phyloP scores from a whole-genome alignment of 2,329 filamentous ascomycete genomes.

The Xylaria sp. region DNA sequence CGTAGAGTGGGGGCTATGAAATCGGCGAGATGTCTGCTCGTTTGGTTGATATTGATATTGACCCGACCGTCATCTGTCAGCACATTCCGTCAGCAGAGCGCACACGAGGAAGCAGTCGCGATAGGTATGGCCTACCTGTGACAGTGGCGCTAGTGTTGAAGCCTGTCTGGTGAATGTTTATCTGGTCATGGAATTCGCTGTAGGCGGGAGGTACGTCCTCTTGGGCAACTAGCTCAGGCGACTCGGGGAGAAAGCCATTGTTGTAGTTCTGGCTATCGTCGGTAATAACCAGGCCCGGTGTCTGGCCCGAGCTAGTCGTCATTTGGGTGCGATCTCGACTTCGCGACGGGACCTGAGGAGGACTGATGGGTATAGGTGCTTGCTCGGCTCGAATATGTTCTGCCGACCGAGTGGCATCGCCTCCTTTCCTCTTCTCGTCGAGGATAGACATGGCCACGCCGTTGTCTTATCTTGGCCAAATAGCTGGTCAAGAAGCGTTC shows the following conservation, averaged over 20 bases:
- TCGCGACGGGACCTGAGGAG: conserved; percentile 7
- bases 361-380: conserved; percentile 22
- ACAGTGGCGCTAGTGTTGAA: conserved; percentile 70
- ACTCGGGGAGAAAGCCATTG: conserved; percentile 43
- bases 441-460: conserved; percentile 22
- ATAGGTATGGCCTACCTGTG: conserved; percentile 55
- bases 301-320: conserved; percentile 38
- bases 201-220: conserved; percentile 66
- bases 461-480: background rate
- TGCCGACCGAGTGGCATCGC: background rate
- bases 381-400: conserved; percentile 19
- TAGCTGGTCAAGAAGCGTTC: background rate
- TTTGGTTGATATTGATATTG: conserved; percentile 82
- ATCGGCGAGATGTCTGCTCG: conserved; percentile 70
- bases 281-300: conserved; percentile 49
- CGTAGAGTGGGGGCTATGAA: conserved; percentile 73
- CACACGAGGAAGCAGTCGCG: background rate
- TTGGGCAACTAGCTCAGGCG: conserved; percentile 54
- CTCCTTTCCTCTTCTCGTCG: conserved; percentile 26
- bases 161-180: conserved; percentile 70
- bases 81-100: conserved; percentile 28
- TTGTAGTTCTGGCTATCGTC: conserved; percentile 50
- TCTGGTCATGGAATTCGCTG: conserved; percentile 64
- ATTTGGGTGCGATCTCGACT: background rate
- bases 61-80: conserved; percentile 75